Percentiles rank a stretch among this genome's conserved stretches.
phyloP scores from a whole-genome alignment of 352 stramenopile species.

The Globisporangium parvum region DNA sequence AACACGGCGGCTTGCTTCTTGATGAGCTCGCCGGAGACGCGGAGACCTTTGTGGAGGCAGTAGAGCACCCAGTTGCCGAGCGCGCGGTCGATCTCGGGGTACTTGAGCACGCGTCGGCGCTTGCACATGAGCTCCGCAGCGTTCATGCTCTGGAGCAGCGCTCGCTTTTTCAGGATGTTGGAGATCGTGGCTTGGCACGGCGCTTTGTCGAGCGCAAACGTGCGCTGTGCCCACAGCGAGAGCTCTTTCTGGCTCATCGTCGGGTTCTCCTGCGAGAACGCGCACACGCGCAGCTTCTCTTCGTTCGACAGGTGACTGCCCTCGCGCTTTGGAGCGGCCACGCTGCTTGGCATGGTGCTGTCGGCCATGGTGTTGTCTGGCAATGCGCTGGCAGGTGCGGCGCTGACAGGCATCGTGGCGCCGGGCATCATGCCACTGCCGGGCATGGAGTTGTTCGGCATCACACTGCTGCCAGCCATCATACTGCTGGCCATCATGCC shows the following conservation, averaged over 20 bases:
- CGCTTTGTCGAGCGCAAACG: conserved; percentile 32
- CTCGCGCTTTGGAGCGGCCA: not conserved
- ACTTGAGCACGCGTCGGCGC: conserved; percentile 33
- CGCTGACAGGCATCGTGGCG: no score
- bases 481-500: no score
- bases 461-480: no score
- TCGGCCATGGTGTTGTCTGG: not conserved
- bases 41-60: conserved; percentile 20
- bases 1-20: conserved; percentile 31
- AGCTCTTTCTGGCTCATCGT: conserved; percentile 42
- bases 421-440: no score
- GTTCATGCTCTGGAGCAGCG: conserved; percentile 31
- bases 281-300: conserved; percentile 47
- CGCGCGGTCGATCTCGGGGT: conserved; percentile 43
- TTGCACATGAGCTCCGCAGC: conserved; percentile 33
- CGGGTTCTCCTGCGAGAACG: conserved; percentile 43
- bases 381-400: no score
- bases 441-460: no score
- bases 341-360: no score
- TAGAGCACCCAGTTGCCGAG: conserved; percentile 44
- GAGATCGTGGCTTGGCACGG: conserved; percentile 59
- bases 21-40: conserved; percentile 25
- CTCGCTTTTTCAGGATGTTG: conserved; percentile 39
- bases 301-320: conserved; percentile 40
- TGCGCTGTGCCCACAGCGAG: conserved; percentile 41